phyloP scores from a whole-genome alignment of 2,329 filamentous ascomycete genomes.

The Alternaria sp. region DNA sequence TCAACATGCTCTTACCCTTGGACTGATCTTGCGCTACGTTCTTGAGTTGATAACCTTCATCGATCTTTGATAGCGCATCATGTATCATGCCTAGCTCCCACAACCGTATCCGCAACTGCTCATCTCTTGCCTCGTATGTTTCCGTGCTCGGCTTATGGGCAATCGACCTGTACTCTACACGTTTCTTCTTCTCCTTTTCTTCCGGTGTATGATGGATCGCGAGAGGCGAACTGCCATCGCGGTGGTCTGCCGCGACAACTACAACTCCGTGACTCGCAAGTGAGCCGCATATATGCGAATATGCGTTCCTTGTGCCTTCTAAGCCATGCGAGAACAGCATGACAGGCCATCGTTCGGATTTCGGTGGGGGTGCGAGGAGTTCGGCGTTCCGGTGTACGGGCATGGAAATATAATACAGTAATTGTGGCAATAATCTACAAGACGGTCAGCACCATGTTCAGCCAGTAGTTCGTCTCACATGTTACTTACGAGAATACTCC shows the following conservation, averaged over 20 bases:
- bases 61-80: slow-evolving; percentile 72
- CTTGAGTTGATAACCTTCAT: slow-evolving; percentile 60
- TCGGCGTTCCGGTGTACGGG: slow-evolving; percentile 76
- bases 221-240: slow-evolving; percentile 81
- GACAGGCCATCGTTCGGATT: slow-evolving; percentile 73
- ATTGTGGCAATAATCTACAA: slow-evolving; percentile 70
- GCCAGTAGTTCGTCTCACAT: neutral
- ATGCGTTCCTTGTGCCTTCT: slow-evolving; percentile 81
- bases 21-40: slow-evolving; percentile 57
- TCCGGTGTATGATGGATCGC: slow-evolving; percentile 71
- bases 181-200: slow-evolving; percentile 51
- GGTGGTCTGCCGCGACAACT: slow-evolving; percentile 82
- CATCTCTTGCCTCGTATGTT: slow-evolving; percentile 72
- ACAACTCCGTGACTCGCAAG: slow-evolving; percentile 82
- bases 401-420: slow-evolving; percentile 76
- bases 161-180: slow-evolving; percentile 57
- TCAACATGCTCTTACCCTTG: slow-evolving; percentile 58
- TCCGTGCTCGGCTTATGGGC: slow-evolving; percentile 71
- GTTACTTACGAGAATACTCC: slow-evolving; percentile 51
- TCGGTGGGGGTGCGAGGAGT: slow-evolving; percentile 60
- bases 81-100: slow-evolving; percentile 81
- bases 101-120: slow-evolving; percentile 75
- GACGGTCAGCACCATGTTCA: neutral
- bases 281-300: slow-evolving; percentile 82
- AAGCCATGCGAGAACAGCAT: slow-evolving; percentile 88